A percentile compares a stretch with the other conserved stretches of the same genome.
phyloP scores from a whole-genome alignment of 441 rosid genomes.

The Cnidoscolus chayamansa region DNA sequence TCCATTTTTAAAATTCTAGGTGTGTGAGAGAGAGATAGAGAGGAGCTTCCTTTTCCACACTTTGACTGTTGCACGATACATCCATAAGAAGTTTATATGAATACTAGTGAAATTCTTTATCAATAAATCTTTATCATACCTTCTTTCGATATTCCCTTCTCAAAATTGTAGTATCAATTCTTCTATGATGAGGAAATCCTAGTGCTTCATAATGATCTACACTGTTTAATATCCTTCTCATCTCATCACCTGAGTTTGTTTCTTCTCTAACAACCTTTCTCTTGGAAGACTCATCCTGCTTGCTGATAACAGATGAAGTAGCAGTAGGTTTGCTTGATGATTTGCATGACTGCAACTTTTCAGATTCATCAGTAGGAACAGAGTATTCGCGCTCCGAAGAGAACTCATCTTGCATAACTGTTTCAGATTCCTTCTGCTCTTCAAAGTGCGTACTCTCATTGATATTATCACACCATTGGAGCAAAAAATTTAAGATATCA shows the following conservation, averaged over 20 bases:
- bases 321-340: slow-evolving; percentile 56
- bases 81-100: background rate
- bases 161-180: slow-evolving; percentile 55
- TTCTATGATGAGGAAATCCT: slow-evolving; percentile 70
- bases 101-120: background rate
- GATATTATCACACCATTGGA: slow-evolving; percentile 76
- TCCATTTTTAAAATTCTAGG: background rate
- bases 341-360: slow-evolving; percentile 61
- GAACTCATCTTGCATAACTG: slow-evolving; percentile 59
- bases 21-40: background rate
- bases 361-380: slow-evolving; percentile 54
- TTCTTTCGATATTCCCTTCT: slow-evolving; percentile 89
- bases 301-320: slow-evolving; percentile 45
- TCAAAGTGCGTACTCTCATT: slow-evolving; percentile 56
- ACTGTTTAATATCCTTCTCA: slow-evolving; percentile 81
- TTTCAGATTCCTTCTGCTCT: slow-evolving; percentile 64
- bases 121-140: slow-evolving; percentile 36
- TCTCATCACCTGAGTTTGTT: slow-evolving; percentile 63
- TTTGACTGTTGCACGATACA: background rate
- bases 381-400: slow-evolving; percentile 58
- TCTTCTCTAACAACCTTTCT: slow-evolving; percentile 57
- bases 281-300: slow-evolving; percentile 42
- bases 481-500: slow-evolving; percentile 66
- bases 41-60: background rate
- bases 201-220: slow-evolving; percentile 79